Conservation (phyloP, 2,329 filamentous ascomycete species). For the Myriosclerotinia duriaeana region DNA sequence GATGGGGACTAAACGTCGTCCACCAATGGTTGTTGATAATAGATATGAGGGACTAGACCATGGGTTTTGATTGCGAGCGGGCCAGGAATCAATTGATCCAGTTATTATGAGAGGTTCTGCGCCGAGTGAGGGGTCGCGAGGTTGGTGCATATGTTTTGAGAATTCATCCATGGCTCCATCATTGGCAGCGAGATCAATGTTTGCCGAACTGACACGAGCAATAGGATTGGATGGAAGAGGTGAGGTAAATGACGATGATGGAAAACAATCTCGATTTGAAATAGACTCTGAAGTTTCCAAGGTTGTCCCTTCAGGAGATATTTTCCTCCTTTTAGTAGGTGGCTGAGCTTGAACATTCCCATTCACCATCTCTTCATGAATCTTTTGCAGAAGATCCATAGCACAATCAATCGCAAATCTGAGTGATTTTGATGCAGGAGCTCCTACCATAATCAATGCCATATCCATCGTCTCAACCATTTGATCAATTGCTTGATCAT, state of each 20-base stretch:
- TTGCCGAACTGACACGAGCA: conserved; percentile 33
- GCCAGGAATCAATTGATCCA: conserved; percentile 68
- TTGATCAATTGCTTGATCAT: conserved; percentile 30
- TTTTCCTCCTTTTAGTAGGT: conserved; percentile 32
- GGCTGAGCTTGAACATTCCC: not conserved
- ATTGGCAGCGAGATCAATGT: conserved; percentile 33
- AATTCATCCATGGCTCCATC: conserved; percentile 59
- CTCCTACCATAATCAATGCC: conserved; percentile 40
- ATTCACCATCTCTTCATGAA: conserved; percentile 17
- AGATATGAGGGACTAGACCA: conserved; percentile 79
- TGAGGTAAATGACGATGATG: conserved; percentile 40
- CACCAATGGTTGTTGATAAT: conserved; percentile 69
- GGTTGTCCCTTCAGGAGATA: not conserved
- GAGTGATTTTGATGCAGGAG: conserved; percentile 20
- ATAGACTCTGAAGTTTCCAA: too few relatives aligned
- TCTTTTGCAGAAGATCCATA: conserved; percentile 65
- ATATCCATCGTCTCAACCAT: conserved; percentile 39
- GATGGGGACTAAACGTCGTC: conserved; percentile 77
- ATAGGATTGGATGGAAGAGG: conserved; percentile 48
- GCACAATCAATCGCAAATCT: conserved; percentile 50
- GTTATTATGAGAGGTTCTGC: conserved; percentile 69
- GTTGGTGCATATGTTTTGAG: conserved; percentile 56
- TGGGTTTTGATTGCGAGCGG: conserved; percentile 63
- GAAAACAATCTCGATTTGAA: conserved; percentile 27
- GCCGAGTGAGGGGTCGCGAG: conserved; percentile 42